Percentiles rank a stretch among this genome's conserved stretches.
Conservation (phyloP, 257 asterid genomes). For the Nicotiana obtusifolia region DNA sequence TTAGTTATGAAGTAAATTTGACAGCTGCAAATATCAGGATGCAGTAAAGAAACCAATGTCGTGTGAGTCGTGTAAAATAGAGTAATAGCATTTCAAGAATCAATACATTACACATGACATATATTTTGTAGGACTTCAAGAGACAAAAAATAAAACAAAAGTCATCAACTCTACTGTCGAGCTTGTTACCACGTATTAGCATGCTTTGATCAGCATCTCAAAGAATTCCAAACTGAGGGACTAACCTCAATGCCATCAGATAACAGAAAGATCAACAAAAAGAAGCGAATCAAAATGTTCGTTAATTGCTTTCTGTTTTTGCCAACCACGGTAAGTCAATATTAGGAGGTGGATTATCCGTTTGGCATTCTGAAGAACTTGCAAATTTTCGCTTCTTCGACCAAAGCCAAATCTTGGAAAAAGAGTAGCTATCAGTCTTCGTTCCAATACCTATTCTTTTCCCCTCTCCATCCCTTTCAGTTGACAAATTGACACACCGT, state of each 20-base stretch:
- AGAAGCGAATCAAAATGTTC: slow-evolving; percentile 8
- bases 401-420: slow-evolving; percentile 98
- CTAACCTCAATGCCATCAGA: slow-evolving; percentile 12
- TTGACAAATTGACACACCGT: slow-evolving; percentile 19
- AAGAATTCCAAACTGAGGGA: background rate
- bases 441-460: slow-evolving; percentile 71
- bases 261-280: slow-evolving; percentile 17
- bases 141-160: background rate
- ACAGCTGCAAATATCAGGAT: background rate
- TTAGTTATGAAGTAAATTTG: background rate
- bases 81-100: background rate
- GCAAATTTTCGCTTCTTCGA: slow-evolving; percentile 69
- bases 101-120: background rate
- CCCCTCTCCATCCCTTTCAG: slow-evolving; percentile 42
- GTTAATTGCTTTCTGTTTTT: slow-evolving; percentile 31
- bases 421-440: slow-evolving; percentile 90
- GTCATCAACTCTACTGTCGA: background rate
- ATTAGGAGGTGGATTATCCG: slow-evolving; percentile 24
- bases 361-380: slow-evolving; percentile 39
- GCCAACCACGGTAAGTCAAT: slow-evolving; percentile 41
- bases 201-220: slow-evolving; percentile 18
- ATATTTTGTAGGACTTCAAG: background rate
- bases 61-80: background rate
- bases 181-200: slow-evolving; percentile 18
- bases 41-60: background rate